These are phyloP conservation scores for Hirschioporus abietinus DNA, from an alignment of 768 basidiomycete genomes.

Conservation along the genomic window DNA sequence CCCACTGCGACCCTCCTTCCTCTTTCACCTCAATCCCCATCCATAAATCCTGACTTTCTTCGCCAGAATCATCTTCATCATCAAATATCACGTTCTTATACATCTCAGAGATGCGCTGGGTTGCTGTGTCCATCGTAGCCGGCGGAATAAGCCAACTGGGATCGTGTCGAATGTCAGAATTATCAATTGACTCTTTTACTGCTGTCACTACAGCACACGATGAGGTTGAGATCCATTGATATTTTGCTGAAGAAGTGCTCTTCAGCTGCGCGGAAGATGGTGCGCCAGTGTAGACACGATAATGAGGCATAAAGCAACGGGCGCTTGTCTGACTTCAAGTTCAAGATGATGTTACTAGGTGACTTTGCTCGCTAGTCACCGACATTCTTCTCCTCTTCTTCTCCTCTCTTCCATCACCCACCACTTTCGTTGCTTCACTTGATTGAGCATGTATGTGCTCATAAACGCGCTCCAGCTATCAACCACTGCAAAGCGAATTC, in stretches of 20 bases:
- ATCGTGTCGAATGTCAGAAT: background rate
- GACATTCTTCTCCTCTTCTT: too few relatives aligned
- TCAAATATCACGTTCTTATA: constrained; percentile 73
- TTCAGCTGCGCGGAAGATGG: background rate
- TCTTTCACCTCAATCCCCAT: background rate
- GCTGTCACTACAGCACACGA: too few relatives aligned
- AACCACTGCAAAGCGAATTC: too few relatives aligned
- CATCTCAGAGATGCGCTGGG: constrained; percentile 59
- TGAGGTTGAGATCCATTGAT: background rate
- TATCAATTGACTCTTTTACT: too few relatives aligned
- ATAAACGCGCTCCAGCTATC: too few relatives aligned
- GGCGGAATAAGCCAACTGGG: constrained; percentile 30
- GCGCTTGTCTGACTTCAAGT: too few relatives aligned
- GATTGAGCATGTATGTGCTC: too few relatives aligned
- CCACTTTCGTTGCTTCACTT: too few relatives aligned
- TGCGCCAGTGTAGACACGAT: background rate
- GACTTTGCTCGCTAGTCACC: too few relatives aligned
- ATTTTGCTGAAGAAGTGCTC: background rate
- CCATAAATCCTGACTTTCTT: background rate
- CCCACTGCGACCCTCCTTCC: background rate
- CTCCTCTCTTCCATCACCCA: too few relatives aligned
- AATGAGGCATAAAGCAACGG: background rate
- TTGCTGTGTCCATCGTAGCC: constrained; percentile 60
- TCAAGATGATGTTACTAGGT: too few relatives aligned
- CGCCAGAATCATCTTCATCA: constrained; percentile 25